phyloP scores from a whole-genome alignment of 2,329 filamentous ascomycete species.

The Fusarium irregulare region DNA sequence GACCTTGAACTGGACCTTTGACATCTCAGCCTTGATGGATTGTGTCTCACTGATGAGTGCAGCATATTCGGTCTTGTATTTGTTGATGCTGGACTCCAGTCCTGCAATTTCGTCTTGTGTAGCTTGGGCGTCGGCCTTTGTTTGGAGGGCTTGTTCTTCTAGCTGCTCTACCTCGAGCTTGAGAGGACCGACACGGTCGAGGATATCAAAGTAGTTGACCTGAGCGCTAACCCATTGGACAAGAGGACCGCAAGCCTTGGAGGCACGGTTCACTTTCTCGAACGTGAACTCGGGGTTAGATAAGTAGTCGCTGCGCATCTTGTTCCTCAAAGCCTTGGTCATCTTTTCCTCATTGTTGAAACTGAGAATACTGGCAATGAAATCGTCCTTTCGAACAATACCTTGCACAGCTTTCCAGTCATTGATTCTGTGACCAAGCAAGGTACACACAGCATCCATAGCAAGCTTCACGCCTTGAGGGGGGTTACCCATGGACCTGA shows the following conservation, averaged over 20 bases:
- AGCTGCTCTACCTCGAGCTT: slow-evolving; percentile 89
- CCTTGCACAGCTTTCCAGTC: slow-evolving; percentile 93
- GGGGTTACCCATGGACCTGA: slow-evolving; percentile 94
- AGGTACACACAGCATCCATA: slow-evolving; percentile 93
- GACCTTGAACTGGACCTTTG: slow-evolving; percentile 96
- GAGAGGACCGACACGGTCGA: slow-evolving; percentile 92
- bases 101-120: slow-evolving; percentile 87
- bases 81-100: slow-evolving; percentile 90
- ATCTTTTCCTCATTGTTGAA: slow-evolving; percentile 97
- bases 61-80: slow-evolving; percentile 96
- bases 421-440: slow-evolving; percentile 88
- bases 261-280: slow-evolving; percentile 94
- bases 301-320: slow-evolving; percentile 93
- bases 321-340: slow-evolving; percentile 82
- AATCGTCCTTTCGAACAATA: slow-evolving; percentile 91
- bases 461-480: slow-evolving; percentile 91
- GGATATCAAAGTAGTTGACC: slow-evolving; percentile 96
- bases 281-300: slow-evolving; percentile 96
- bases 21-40: slow-evolving; percentile 97
- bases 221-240: slow-evolving; percentile 98
- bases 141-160: slow-evolving; percentile 89
- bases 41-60: slow-evolving; percentile 96
- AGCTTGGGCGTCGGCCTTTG: slow-evolving; percentile 91
- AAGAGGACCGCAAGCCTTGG: slow-evolving; percentile 94
- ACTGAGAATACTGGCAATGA: slow-evolving; percentile 96